Evolutionary conservation across 805 yeast genomes (phyloP), one percentile per base, ranked within the genome.

Genomic region (Nakazawaea ishiwadae): DNA sequence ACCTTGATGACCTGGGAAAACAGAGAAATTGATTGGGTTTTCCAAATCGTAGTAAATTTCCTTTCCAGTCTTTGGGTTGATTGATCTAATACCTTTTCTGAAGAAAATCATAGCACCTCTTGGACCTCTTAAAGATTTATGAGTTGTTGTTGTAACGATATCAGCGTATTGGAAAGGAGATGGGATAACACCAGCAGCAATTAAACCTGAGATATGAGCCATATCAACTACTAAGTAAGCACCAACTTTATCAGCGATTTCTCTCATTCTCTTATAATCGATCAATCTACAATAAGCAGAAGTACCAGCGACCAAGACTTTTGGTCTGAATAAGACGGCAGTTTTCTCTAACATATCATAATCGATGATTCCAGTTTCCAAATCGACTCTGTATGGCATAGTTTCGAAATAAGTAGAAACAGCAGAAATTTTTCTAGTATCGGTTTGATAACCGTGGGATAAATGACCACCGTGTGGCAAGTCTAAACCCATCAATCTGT

Each of bases 1-100:
- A 75, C 99, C 99, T 75, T 93, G 99, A 69, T 93, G 99, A 53
- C 96, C 99, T 58, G 99, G 99, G 91, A 93, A 93, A 42, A 93
- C 99, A 8, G 97, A 89, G 67, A 93, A 93, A 77, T 93, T 93
- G 69, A 93, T 90, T 63, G 87, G 87, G 66, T 79, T 83, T 69
- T 93, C 98, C 65, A 93, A 79, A 56, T 93, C 97, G 67, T 90
- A 93, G 45, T 73, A 69, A 45, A 88, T 71, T 68, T 89, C 96
- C 71, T 88, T 86, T 58, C 98, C 98, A 56, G 88, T 85, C 74
- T 90, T 89, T 60, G 85, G 71, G 65, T 80, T 84, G 51, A 81
- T 79, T 46, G 84, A 80, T 76, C 96, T 81, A 47, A 90, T 79
- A 56, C 99, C 99, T 66, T 84, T 84, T 76, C 98, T 87, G 81